phyloP scores from a whole-genome alignment of 139 green algal genomes.

The Desmodesmus armatus region DNA sequence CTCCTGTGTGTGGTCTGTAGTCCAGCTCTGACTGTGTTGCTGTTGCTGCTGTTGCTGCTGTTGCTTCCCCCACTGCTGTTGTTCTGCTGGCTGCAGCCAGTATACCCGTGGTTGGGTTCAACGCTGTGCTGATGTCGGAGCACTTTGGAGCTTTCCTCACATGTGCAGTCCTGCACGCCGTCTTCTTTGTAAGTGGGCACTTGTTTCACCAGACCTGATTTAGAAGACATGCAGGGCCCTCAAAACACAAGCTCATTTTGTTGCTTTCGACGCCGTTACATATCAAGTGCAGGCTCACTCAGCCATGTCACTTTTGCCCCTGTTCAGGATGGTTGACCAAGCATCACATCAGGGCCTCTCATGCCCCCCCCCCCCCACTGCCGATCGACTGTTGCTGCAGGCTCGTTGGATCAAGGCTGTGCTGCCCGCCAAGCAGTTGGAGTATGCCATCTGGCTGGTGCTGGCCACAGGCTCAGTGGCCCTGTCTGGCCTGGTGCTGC shows the following conservation, averaged over 20 bases:
- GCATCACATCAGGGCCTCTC: no score
- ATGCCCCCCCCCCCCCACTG: no score
- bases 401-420: slow-evolving; percentile 53
- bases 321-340: no score
- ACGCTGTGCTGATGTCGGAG: slow-evolving; percentile 95
- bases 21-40: no score
- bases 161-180: slow-evolving; percentile 81
- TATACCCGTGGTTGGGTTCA: slow-evolving; percentile 97
- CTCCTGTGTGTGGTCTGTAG: slow-evolving; percentile 9
- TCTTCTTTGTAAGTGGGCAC: slow-evolving; percentile 62
- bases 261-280: background rate
- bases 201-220: background rate
- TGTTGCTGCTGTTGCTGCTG: background rate
- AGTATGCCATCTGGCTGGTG: slow-evolving; percentile 69
- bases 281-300: no score
- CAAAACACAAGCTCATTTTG: background rate
- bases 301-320: no score
- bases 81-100: slow-evolving; percentile 71
- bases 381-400: no score
- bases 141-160: slow-evolving; percentile 96
- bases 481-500: slow-evolving; percentile 57
- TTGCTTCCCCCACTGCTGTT: background rate
- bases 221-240: no score
- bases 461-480: slow-evolving; percentile 55
- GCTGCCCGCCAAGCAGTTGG: slow-evolving; percentile 68